These are phyloP conservation scores for Globisporangium spiculum DNA, from an alignment of 352 stramenopile genomes.

Conservation along the genomic window DNA sequence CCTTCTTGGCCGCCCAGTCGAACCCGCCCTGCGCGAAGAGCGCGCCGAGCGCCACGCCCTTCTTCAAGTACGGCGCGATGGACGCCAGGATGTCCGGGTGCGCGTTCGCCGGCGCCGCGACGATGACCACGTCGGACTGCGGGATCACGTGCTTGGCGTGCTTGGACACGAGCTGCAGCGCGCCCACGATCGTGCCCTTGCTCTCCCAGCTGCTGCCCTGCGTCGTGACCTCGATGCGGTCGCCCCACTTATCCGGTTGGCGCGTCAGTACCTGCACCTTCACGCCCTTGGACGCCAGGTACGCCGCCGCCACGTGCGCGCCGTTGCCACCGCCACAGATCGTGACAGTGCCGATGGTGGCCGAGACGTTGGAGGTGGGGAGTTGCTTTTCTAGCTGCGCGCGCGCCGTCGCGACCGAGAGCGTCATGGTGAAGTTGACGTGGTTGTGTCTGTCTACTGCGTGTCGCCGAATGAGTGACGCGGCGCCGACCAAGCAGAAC, in stretches of 20 bases:
- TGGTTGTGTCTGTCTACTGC: neutral
- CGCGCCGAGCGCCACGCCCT: constrained; percentile 79
- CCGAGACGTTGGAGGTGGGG: constrained; percentile 19
- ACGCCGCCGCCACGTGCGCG: constrained; percentile 87
- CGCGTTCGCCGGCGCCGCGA: constrained; percentile 87
- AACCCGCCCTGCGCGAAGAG: constrained; percentile 92
- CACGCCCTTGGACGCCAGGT: constrained; percentile 85
- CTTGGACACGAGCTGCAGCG: constrained; percentile 73
- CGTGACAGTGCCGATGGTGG: constrained; percentile 65
- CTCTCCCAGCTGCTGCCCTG: constrained; percentile 84
- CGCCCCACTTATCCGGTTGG: constrained; percentile 77
- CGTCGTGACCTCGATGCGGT: constrained; percentile 78
- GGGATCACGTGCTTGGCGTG: constrained; percentile 83
- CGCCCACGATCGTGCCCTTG: constrained; percentile 70
- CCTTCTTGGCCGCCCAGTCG: constrained; percentile 90
- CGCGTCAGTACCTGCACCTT: constrained; percentile 79
- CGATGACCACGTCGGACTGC: constrained; percentile 87
- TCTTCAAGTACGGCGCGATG: constrained; percentile 83
- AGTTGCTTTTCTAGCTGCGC: constrained; percentile 57
- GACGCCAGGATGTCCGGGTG: constrained; percentile 80
- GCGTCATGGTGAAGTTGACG: constrained; percentile 44
- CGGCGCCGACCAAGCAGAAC: neutral
- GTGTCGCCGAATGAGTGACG: constrained; percentile 6
- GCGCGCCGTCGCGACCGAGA: constrained; percentile 72
- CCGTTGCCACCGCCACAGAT: constrained; percentile 92